Evolutionary conservation across 805 yeast genomes (phyloP).

Genomic region (Kodamaea leandrae): DNA sequence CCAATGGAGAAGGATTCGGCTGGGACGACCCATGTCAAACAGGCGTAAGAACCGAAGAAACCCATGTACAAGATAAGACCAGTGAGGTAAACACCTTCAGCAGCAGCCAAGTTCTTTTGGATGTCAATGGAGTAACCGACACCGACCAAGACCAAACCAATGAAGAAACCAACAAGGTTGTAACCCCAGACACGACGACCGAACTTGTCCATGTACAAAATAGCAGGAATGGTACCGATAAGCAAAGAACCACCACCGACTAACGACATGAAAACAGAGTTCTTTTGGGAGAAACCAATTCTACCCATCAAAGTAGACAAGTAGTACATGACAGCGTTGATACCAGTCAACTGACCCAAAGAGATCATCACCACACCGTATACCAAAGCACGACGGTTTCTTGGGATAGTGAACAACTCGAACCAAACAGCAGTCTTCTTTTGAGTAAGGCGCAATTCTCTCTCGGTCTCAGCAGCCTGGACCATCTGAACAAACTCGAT

Average conservation of each 20-base stretch:
- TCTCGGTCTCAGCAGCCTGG: slow-evolving; percentile 45
- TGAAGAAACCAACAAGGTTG: slow-evolving; percentile 55
- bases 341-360: slow-evolving; percentile 45
- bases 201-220: slow-evolving; percentile 68
- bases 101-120: slow-evolving; percentile 41
- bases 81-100: slow-evolving; percentile 58
- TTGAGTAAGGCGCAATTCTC: slow-evolving; percentile 35
- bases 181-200: slow-evolving; percentile 78
- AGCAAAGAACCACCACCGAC: slow-evolving; percentile 81
- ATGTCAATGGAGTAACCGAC: slow-evolving; percentile 54
- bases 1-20: slow-evolving; percentile 62
- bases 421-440: slow-evolving; percentile 39
- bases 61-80: slow-evolving; percentile 65
- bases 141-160: slow-evolving; percentile 64
- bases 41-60: slow-evolving; percentile 75
- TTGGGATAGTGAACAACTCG: slow-evolving; percentile 47
- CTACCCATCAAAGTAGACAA: slow-evolving; percentile 60
- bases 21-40: slow-evolving; percentile 62
- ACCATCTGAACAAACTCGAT: slow-evolving; percentile 45
- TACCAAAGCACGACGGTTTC: slow-evolving; percentile 39
- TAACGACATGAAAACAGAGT: slow-evolving; percentile 70
- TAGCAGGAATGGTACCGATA: slow-evolving; percentile 77
- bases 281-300: slow-evolving; percentile 40
- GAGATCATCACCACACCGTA: slow-evolving; percentile 46
- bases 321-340: slow-evolving; percentile 45